Base-by-base conservation (phyloP, 192 early-diverging fungal species). In the Mortierella alpina region DNA sequence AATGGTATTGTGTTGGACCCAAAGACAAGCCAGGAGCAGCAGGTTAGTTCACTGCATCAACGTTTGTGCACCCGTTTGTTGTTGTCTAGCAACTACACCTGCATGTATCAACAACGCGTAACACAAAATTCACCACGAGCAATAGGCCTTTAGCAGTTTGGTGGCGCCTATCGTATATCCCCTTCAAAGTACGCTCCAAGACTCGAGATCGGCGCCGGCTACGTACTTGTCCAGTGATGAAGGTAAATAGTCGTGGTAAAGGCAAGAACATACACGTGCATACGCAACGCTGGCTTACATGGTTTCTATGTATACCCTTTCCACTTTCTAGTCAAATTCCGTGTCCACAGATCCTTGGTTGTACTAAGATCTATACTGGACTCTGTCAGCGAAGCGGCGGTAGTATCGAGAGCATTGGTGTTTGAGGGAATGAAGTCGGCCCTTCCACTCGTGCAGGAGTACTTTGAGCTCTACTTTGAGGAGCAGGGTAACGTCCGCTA, bases 391-490 rank as follows among this genome's bases (percentile, higher is more conserved):
- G 70, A 80, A 46, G 63, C 65, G 2, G 50, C 77, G 7, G 63
- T 23, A 5, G 42, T 52, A 8, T 63, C 77, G 0, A 58, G 77
- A 22, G 41, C 59, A 20, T 44, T 80, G 41, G 77, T 72, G 1
- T 70, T 72, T 62, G 77, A 80, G n/a, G 53, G 69, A 8, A n/a
- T 72, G 13, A 72, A 64, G 15, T 46, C 65, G 9, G 58, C 65
- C 0, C 63, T 80, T 18, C 77, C 69, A 17, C 57, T 72, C 12
- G 66, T 67, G 10, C 69, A 80, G 54, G 70, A 80, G 47, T 80
- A 63, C 20, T 80, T 80, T 58, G 69, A 80, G 11, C 56, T 72
- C 23, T 80, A 68, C 56, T 47, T 47, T 23, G 77, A 80, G 18
- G 77, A 80, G 17, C 77, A 72, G 61, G 77, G 77, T 80, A 72